Base-by-base conservation (phyloP, 2,329 filamentous ascomycete species). In the Penicillium sp. region DNA sequence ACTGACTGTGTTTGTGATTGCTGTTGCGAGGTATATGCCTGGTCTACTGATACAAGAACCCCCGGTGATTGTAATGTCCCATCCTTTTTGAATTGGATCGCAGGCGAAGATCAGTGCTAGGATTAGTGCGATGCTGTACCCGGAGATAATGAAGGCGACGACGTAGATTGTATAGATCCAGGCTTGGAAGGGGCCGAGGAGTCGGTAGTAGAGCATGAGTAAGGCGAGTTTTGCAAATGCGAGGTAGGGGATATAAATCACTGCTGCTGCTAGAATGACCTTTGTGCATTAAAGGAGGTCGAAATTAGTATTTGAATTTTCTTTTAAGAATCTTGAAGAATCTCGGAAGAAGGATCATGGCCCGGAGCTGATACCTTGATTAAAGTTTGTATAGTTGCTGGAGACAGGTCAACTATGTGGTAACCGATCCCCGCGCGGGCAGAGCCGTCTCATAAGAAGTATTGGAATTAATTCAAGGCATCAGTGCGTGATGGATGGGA, bases 31-130 rank as follows among this genome's bases (percentile, higher is more conserved):
- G 42, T 63, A 65, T 1, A 65, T 24, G 6, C 47, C 53, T 1
- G 43, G 41, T 26, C 51, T 51, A 38, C 56, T 43, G 10, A 65
- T 52, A 28, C 61, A 65, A 7, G 54, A 57, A 0, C 62, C 62
- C 4, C 13, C 12, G 6, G 54, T 38, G 7, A 56, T 54, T 10
- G 45, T 36, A 18, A 44, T 7, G 28, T 60, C 49, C 64, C 61
- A 66, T n/a, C 43, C 52, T 46, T 57, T 59, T n/a, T 51, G 48
- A 4, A 66, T 44, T 5, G 61, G 63, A 13, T 28, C 42, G 29
- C 61, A 65, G 1, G 61, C 61, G 41, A 66, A 65, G 2, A 66
- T 61, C 10, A 55, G 24, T 52, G 53, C 33, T 29, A 53, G 33
- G 2, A 43, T n/a, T 2, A 56, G 45, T 15, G 51, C 51, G 16